phyloP scores from a whole-genome alignment of 2,329 filamentous ascomycete genomes.

The Apiospora sp. region DNA sequence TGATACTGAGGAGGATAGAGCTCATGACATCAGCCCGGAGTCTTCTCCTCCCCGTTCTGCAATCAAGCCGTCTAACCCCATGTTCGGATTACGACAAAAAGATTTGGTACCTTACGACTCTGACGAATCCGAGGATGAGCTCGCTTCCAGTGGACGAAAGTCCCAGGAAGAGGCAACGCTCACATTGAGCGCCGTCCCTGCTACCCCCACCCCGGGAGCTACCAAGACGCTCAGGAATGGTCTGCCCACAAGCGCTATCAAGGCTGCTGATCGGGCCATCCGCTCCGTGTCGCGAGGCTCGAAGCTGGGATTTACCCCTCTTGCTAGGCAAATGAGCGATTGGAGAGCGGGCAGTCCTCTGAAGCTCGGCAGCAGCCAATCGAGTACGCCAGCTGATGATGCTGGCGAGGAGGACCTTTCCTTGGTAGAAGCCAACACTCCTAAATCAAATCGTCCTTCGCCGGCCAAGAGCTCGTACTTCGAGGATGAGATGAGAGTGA shows the following conservation, averaged over 20 bases:
- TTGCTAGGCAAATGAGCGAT: conserved; percentile 66
- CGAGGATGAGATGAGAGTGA: conserved; percentile 64
- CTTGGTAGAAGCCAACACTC: conserved; percentile 36
- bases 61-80: conserved; percentile 35
- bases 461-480: conserved; percentile 62
- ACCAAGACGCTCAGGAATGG: conserved; percentile 35
- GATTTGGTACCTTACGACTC: conserved; percentile 53
- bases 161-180: conserved; percentile 38
- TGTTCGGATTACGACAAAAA: conserved; percentile 57
- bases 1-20: conserved; percentile 31
- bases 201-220: conserved; percentile 52
- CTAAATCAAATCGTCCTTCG: conserved; percentile 41
- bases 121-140: conserved; percentile 66
- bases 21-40: conserved; percentile 29
- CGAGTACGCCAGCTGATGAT: conserved; percentile 36
- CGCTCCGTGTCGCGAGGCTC: conserved; percentile 41
- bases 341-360: conserved; percentile 70
- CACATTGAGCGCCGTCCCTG: conserved; percentile 43
- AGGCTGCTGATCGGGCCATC: conserved; percentile 40
- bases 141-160: conserved; percentile 43
- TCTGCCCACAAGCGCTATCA: conserved; percentile 38
- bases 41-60: conserved; percentile 42
- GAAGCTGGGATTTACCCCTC: conserved; percentile 67
- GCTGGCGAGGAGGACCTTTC: conserved; percentile 38
- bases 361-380: conserved; percentile 44